Conservation (phyloP, 2,329 filamentous ascomycete species). For the Fusarium protoensiforme region DNA sequence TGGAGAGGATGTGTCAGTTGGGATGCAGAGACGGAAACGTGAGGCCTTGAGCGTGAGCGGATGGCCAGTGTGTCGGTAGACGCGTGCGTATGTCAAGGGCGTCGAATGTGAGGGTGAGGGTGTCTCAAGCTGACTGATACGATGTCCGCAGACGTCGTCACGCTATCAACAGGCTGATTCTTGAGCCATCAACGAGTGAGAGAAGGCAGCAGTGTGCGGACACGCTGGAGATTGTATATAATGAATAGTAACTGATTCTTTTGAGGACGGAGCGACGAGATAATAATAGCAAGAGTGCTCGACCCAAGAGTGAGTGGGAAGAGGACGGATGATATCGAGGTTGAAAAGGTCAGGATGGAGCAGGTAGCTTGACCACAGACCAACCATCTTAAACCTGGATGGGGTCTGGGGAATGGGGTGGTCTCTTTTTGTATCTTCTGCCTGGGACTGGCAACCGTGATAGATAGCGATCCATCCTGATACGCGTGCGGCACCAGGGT, state of each 20-base stretch:
- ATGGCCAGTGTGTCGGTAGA: constrained; percentile 20
- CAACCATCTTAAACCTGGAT: constrained; percentile 15
- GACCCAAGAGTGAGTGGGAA: constrained; percentile 13
- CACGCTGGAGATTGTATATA: constrained; percentile 9
- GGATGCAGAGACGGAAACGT: constrained; percentile 19
- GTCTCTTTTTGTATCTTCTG: constrained; percentile 31
- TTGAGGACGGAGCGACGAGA: constrained; percentile 1
- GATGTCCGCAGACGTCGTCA: constrained; percentile 38
- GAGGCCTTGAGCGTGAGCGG: constrained; percentile 20
- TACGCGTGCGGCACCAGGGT: constrained; percentile 32
- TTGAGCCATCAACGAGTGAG: constrained; percentile 13
- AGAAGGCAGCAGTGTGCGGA: background rate
- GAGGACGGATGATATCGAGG: background rate
- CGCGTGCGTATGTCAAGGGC: background rate
- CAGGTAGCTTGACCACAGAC: constrained; percentile 12
- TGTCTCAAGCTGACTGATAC: constrained; percentile 35
- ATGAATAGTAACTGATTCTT: constrained; percentile 7
- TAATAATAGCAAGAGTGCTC: constrained; percentile 7
- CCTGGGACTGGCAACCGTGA: constrained; percentile 9
- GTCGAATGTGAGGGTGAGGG: constrained; percentile 1
- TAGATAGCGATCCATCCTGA: constrained; percentile 14
- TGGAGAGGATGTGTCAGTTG: constrained; percentile 31
- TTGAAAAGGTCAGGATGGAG: background rate
- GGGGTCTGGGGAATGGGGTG: constrained; percentile 23
- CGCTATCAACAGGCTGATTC: constrained; percentile 24